Evolutionary conservation across 306 rosid genomes (phyloP).

Genomic region (Quercus gilva): DNA sequence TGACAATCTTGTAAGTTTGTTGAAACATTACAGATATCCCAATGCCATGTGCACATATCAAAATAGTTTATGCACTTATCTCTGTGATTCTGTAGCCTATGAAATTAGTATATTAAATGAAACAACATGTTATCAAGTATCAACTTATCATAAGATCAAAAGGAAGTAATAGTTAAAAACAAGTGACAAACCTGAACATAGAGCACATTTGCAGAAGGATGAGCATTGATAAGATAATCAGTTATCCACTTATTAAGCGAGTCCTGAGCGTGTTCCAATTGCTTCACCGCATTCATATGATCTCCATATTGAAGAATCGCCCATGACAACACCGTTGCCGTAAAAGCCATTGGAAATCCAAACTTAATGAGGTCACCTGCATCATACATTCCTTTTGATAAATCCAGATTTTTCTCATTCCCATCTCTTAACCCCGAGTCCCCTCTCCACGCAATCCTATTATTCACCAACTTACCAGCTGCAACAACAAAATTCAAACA

Average conservation of each 20-base stretch:
- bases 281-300: slow-evolving; percentile 50
- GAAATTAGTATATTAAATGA: too few species aligned
- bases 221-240: slow-evolving; percentile 64
- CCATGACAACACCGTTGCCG: slow-evolving; percentile 74
- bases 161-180: background rate
- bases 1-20: too few species aligned
- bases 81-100: background rate
- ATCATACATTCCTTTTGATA: slow-evolving; percentile 75
- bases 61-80: background rate
- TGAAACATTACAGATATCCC: too few species aligned
- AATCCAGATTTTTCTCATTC: slow-evolving; percentile 53
- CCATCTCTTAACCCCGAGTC: slow-evolving; percentile 70
- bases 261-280: slow-evolving; percentile 45
- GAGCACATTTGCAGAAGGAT: slow-evolving; percentile 61
- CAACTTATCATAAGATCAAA: too few species aligned
- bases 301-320: slow-evolving; percentile 72
- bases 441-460: slow-evolving; percentile 65
- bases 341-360: slow-evolving; percentile 78
- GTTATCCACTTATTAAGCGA: slow-evolving; percentile 54
- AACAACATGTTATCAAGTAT: too few species aligned
- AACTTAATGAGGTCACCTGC: slow-evolving; percentile 71
- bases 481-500: background rate
- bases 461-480: slow-evolving; percentile 56
- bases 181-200: slow-evolving; percentile 51
- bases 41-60: too few species aligned